Conservation (phyloP, 2,329 filamentous ascomycete genomes). For the Epichloe bromicola region DNA sequence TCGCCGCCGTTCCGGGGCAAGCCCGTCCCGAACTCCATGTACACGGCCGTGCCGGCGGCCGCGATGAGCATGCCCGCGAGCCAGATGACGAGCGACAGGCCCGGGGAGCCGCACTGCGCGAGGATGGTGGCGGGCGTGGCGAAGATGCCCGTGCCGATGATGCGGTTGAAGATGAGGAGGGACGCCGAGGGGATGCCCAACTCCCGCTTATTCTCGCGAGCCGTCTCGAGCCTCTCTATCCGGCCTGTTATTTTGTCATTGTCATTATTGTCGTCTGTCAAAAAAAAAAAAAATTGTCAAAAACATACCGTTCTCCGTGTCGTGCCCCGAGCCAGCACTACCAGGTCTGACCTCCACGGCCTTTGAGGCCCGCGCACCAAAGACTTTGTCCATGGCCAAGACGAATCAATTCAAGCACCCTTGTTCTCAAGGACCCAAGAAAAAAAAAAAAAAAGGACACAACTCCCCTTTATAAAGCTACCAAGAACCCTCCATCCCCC, state of each 20-base stretch:
- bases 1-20: constrained; percentile 52
- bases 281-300: too few species aligned
- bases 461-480: too few species aligned
- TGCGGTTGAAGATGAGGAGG: constrained; percentile 51
- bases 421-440: neutral
- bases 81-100: constrained; percentile 51
- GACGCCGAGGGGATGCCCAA: constrained; percentile 42
- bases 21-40: constrained; percentile 52
- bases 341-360: constrained; percentile 2
- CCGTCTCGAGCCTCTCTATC: constrained; percentile 17
- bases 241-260: neutral
- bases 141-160: constrained; percentile 56
- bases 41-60: constrained; percentile 48
- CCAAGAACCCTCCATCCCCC: too few species aligned
- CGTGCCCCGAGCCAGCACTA: neutral
- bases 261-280: neutral
- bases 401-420: neutral
- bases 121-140: constrained; percentile 48
- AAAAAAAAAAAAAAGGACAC: neutral
- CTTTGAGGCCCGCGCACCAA: neutral
- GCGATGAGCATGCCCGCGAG: constrained; percentile 49
- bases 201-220: constrained; percentile 36
- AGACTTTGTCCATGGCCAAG: neutral
- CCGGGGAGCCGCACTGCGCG: constrained; percentile 45
- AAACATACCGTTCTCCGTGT: constrained; percentile 3